Percentiles rank a stretch among this genome's conserved stretches.
phyloP scores from a whole-genome alignment of 768 basidiomycete genomes.

The Floccularia luteovirens region DNA sequence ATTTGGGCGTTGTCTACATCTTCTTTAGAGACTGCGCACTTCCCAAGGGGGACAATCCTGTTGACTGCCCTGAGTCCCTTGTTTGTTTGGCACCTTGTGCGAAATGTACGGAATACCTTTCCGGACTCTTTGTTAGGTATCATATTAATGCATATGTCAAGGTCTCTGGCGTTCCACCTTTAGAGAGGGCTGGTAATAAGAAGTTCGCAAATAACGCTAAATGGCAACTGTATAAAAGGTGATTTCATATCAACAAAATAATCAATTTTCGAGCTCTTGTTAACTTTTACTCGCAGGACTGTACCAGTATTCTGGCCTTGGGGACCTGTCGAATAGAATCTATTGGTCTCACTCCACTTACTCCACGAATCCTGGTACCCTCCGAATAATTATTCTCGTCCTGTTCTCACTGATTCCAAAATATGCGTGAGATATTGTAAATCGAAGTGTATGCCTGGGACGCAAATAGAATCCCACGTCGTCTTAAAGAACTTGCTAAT shows the following conservation, averaged over 20 bases:
- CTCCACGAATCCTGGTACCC: neutral
- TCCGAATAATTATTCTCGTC: neutral
- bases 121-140: neutral
- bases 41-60: conserved; percentile 33
- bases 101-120: conserved; percentile 28
- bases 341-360: neutral
- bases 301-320: conserved; percentile 43
- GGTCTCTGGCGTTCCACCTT: conserved; percentile 64
- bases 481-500: neutral
- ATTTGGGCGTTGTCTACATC: conserved; percentile 52
- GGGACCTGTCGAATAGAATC: conserved; percentile 17
- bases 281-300: conserved; percentile 13
- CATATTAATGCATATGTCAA: conserved; percentile 13
- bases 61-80: conserved; percentile 51
- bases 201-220: conserved; percentile 45
- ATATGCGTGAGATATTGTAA: too few species aligned
- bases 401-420: neutral
- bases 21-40: conserved; percentile 36
- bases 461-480: neutral
- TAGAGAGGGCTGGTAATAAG: conserved; percentile 52
- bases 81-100: conserved; percentile 55
- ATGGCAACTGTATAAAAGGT: conserved; percentile 57
- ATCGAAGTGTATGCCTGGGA: too few species aligned
- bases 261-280: neutral
- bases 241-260: conserved; percentile 6